Evolutionary conservation across 1,139 yeast genomes (phyloP).

Genomic region (Taphrina deformans): DNA sequence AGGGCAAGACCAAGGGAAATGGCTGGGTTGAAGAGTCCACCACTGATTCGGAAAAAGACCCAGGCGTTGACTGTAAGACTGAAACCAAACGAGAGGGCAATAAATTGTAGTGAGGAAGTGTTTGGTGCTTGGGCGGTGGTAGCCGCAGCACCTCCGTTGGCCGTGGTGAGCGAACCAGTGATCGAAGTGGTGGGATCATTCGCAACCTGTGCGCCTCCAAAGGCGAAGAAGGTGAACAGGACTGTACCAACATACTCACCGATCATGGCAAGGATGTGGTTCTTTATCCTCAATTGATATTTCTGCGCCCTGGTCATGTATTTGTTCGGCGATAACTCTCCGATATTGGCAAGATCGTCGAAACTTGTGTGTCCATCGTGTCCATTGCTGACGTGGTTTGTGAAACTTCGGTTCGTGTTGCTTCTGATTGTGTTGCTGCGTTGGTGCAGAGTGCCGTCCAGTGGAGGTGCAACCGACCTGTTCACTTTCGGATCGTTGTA

Average conservation of each 20-base stretch:
- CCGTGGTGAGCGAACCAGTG: slow-evolving; percentile 23
- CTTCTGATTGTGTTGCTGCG: neutral
- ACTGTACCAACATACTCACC: slow-evolving; percentile 87
- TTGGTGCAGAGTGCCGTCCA: slow-evolving; percentile 3
- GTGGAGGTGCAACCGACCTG: slow-evolving; percentile 5
- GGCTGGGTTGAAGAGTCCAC: slow-evolving; percentile 52
- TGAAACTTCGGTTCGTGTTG: neutral
- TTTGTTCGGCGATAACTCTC: neutral
- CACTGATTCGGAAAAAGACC: slow-evolving; percentile 75
- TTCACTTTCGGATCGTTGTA: neutral
- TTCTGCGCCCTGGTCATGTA: slow-evolving; percentile 18
- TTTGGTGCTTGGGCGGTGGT: slow-evolving; percentile 27
- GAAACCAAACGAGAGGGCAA: slow-evolving; percentile 84
- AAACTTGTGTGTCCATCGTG: slow-evolving; percentile 5
- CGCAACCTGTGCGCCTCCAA: slow-evolving; percentile 59
- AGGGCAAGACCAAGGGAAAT: slow-evolving; percentile 54
- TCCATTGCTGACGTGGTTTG: neutral
- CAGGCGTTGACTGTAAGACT: slow-evolving; percentile 77
- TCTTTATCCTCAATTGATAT: slow-evolving; percentile 19
- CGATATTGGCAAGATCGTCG: neutral
- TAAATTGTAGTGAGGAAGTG: slow-evolving; percentile 57
- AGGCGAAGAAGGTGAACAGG: slow-evolving; percentile 78
- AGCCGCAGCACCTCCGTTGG: slow-evolving; percentile 50
- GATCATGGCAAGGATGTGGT: slow-evolving; percentile 49
- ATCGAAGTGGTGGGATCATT: slow-evolving; percentile 19